Conservation (phyloP, 2,329 filamentous ascomycete species). For the Diaporthe ampelina region DNA sequence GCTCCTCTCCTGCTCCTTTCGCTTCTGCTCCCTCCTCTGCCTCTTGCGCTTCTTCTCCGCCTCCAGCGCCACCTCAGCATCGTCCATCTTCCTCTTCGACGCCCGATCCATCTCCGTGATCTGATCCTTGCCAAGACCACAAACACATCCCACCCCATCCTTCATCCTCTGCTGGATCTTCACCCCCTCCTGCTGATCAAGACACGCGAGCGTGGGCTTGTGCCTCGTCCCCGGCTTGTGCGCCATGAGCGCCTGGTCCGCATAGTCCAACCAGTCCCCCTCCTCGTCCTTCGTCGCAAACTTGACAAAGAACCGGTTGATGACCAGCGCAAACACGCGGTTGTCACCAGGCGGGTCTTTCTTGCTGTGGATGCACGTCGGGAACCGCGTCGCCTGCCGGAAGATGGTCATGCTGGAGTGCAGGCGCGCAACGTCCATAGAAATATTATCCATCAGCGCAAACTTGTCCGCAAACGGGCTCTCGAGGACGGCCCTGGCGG, state of each 20-base stretch:
- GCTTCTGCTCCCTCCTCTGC: neutral
- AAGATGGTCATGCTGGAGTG: conserved; percentile 39
- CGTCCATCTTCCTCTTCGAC: conserved; percentile 22
- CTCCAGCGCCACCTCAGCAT: neutral
- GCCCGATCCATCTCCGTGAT: conserved; percentile 7
- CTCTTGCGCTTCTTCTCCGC: neutral
- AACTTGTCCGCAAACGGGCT: conserved; percentile 30
- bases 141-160: conserved; percentile 2
- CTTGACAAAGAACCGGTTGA: conserved; percentile 17
- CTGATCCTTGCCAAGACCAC: neutral
- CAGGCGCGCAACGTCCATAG: conserved; percentile 23
- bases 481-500: conserved; percentile 4
- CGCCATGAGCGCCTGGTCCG: neutral
- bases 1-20: neutral
- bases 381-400: conserved; percentile 33
- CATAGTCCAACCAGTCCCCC: neutral
- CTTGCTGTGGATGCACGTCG: conserved; percentile 30
- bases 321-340: conserved; percentile 16
- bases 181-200: conserved; percentile 10
- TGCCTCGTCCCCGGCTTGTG: neutral
- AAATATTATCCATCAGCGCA: conserved; percentile 34
- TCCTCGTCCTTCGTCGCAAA: neutral
- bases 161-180: neutral
- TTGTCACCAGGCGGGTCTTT: neutral
- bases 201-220: conserved; percentile 12